Percentiles rank a stretch among this genome's conserved stretches.
Conservation (phyloP, 257 asterid genomes). For the Solanum chiquidenum region DNA sequence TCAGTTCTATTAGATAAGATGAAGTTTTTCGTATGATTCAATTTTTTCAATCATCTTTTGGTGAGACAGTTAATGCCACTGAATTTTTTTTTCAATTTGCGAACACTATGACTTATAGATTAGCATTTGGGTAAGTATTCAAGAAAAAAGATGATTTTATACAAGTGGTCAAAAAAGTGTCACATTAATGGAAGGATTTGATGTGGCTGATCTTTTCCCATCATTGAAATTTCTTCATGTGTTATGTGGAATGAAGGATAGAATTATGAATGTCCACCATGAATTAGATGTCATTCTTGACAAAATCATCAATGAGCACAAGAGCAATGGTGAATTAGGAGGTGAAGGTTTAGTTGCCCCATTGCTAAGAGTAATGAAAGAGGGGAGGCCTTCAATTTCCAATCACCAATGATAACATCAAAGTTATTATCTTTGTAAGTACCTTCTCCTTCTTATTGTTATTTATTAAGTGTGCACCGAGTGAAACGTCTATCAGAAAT, state of each 20-base stretch:
- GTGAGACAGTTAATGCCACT: not conserved
- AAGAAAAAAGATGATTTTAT: not conserved
- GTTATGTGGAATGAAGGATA: not conserved
- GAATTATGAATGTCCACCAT: not conserved
- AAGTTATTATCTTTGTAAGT: not conserved
- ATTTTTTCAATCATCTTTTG: not conserved
- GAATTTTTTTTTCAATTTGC: not conserved
- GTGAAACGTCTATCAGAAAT: too few species aligned
- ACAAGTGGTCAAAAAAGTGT: not conserved
- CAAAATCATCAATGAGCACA: not conserved
- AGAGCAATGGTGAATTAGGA: not conserved
- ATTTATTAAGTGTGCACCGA: not conserved
- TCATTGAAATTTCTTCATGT: not conserved
- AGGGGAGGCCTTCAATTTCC: not conserved
- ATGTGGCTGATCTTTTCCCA: not conserved
- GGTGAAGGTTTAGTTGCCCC: not conserved
- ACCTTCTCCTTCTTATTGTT: not conserved
- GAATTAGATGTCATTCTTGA: not conserved
- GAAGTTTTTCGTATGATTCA: not conserved
- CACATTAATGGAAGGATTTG: not conserved
- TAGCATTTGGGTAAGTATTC: not conserved
- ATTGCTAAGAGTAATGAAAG: not conserved
- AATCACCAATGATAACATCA: not conserved
- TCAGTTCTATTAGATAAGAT: not conserved
- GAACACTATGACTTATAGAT: not conserved